Evolutionary conservation across 2,329 filamentous ascomycete genomes (phyloP).

Genomic region (Colletotrichum liaoningense): DNA sequence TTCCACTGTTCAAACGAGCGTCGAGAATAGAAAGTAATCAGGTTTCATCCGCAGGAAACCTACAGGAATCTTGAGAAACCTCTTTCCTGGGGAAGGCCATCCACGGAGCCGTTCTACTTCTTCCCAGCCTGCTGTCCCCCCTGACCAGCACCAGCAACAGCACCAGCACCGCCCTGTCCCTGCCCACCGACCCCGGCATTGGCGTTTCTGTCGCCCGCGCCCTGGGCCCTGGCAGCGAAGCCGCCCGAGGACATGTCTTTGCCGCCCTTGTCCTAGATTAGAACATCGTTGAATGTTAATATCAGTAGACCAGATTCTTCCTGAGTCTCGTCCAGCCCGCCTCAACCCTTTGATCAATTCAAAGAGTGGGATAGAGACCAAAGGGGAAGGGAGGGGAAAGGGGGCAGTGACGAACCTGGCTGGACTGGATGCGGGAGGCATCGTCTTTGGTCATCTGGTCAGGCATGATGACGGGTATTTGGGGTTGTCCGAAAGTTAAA

Average conservation of each 20-base stretch:
- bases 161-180: neutral
- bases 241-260: slow-evolving; percentile 6
- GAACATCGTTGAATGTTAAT: neutral
- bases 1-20: neutral
- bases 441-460: slow-evolving; percentile 4
- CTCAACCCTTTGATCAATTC: too few relatives aligned
- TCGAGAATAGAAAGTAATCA: neutral
- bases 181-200: neutral
- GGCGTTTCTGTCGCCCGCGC: slow-evolving; percentile 6
- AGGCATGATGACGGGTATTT: neutral
- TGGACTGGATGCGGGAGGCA: neutral
- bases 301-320: fast-evolving
- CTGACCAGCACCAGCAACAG: too few relatives aligned
- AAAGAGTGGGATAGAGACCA: too few relatives aligned
- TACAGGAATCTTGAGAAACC: too few relatives aligned
- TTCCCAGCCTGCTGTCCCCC: neutral
- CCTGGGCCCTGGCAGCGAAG: slow-evolving; percentile 8
- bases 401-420: neutral
- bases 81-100: too few relatives aligned
- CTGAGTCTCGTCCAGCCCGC: neutral
- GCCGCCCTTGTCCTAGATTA: neutral
- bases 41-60: too few relatives aligned
- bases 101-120: neutral
- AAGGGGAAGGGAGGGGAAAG: too few relatives aligned
- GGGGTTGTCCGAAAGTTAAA: neutral